Percentiles rank a stretch among this genome's conserved stretches.
phyloP scores from a whole-genome alignment of 2,329 filamentous ascomycete genomes.

The Fusarium sp. region DNA sequence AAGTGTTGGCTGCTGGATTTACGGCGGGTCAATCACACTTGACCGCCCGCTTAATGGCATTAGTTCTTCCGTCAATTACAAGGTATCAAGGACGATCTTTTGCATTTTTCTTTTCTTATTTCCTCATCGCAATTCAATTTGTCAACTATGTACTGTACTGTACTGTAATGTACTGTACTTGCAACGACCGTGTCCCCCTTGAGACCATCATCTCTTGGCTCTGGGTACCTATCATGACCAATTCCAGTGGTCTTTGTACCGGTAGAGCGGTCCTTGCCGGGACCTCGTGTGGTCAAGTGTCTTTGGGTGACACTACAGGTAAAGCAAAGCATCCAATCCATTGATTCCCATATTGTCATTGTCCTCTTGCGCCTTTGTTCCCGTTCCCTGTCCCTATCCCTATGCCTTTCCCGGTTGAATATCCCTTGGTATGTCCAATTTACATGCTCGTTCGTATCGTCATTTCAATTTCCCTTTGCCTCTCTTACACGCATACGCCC shows the following conservation, averaged over 20 bases:
- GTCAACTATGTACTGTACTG: neutral
- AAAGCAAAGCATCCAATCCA: slow-evolving; percentile 1
- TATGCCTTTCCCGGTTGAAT: neutral
- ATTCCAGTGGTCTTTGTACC: slow-evolving; percentile 31
- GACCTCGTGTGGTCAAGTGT: slow-evolving; percentile 15
- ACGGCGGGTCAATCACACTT: neutral
- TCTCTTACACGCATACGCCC: slow-evolving; percentile 30
- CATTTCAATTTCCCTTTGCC: slow-evolving; percentile 30
- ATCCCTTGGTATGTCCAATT: slow-evolving; percentile 26
- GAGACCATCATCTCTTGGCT: slow-evolving; percentile 10
- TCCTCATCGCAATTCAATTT: slow-evolving; percentile 12
- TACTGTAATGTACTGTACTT: neutral
- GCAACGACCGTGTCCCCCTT: slow-evolving; percentile 25
- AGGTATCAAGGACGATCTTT: neutral
- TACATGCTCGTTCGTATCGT: slow-evolving; percentile 28
- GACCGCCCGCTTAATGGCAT: neutral
- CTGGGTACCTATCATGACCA: slow-evolving; percentile 26
- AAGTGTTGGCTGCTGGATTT: neutral
- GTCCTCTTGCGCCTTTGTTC: slow-evolving; percentile 31
- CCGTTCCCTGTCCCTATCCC: neutral
- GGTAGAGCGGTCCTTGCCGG: slow-evolving; percentile 31
- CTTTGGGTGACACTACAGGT: slow-evolving; percentile 30
- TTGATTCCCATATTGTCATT: slow-evolving; percentile 14
- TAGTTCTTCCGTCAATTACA: neutral
- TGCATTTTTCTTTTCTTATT: neutral